A percentile compares a stretch with the other conserved stretches of the same genome.
Evolutionary conservation across 768 basidiomycete species (phyloP).

Genomic region (Lentinula lateritia): DNA sequence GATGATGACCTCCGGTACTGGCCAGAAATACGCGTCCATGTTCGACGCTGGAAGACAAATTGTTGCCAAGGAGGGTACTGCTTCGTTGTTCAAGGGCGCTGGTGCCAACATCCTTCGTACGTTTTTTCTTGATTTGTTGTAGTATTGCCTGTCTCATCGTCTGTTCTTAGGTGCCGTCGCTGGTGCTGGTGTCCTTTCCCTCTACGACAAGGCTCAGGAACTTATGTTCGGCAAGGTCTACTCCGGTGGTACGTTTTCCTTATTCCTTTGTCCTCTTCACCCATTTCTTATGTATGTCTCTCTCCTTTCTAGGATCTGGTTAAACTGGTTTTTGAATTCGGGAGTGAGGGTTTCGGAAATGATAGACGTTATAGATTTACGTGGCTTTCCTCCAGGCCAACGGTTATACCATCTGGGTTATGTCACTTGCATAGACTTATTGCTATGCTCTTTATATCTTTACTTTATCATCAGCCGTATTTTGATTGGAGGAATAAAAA

Average conservation of each 20-base stretch:
- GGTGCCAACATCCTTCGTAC: constrained; percentile 81
- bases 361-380: not conserved
- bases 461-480: not conserved
- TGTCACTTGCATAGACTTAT: not conserved
- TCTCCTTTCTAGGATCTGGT: constrained; percentile 34
- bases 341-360: not conserved
- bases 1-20: constrained; percentile 88
- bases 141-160: not conserved
- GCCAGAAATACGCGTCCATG: constrained; percentile 79
- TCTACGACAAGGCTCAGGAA: constrained; percentile 98
- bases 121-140: constrained; percentile 13
- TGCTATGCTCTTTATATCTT: constrained; percentile 2
- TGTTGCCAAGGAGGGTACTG: constrained; percentile 70
- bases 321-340: constrained; percentile 20
- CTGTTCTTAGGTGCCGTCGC: constrained; percentile 57
- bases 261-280: not conserved
- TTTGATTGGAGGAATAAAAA: constrained; percentile 2
- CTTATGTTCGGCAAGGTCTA: constrained; percentile 99
- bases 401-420: constrained; percentile 1
- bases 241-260: constrained; percentile 73
- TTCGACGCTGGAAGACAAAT: constrained; percentile 70
- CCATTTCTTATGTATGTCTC: constrained; percentile 1
- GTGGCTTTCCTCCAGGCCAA: not conserved
- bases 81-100: constrained; percentile 84
- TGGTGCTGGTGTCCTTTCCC: constrained; percentile 97